phyloP scores from a whole-genome alignment of 805 yeast species.

The Zygosaccharomyces gambellarensis region DNA sequence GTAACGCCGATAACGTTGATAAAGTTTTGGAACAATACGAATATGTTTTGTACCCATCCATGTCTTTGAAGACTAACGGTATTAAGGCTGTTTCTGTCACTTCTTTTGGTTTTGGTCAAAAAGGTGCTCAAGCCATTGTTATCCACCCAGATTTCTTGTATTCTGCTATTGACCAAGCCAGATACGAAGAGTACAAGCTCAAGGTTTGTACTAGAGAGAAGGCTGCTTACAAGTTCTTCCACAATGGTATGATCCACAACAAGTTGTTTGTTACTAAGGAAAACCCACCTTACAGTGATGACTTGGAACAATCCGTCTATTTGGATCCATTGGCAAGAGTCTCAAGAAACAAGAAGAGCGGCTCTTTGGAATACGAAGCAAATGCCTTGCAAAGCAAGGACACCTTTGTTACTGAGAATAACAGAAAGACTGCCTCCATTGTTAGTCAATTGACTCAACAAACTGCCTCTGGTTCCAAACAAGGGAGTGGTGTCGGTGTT shows the following conservation, averaged over 20 bases:
- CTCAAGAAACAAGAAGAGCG: constrained; percentile 33
- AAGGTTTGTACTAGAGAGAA: constrained; percentile 80
- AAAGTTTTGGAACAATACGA: constrained; percentile 74
- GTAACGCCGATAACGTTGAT: constrained; percentile 97
- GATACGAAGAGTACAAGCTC: constrained; percentile 64
- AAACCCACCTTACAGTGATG: constrained; percentile 86
- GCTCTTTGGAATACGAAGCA: constrained; percentile 44
- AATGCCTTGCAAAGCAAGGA: constrained; percentile 46
- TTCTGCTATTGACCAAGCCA: constrained; percentile 67
- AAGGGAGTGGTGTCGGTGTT: constrained; percentile 72
- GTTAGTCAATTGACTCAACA: constrained; percentile 50
- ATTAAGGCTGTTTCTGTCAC: constrained; percentile 95
- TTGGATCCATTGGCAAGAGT: constrained; percentile 86
- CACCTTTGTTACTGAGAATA: constrained; percentile 39
- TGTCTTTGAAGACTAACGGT: constrained; percentile 91
- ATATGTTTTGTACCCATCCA: constrained; percentile 89
- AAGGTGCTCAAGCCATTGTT: constrained; percentile 94
- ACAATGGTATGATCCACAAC: constrained; percentile 87
- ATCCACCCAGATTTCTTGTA: constrained; percentile 91
- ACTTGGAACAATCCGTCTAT: constrained; percentile 84
- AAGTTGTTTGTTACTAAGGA: constrained; percentile 89
- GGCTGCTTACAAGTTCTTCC: constrained; percentile 90
- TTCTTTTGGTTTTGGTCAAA: constrained; percentile 98
- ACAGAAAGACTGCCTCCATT: constrained; percentile 57
- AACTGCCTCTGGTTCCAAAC: constrained; percentile 24